Evolutionary conservation across 163 green algal species (phyloP), one percentile per base, ranked within the genome.

Genomic region (Smithsoniella earleae): DNA sequence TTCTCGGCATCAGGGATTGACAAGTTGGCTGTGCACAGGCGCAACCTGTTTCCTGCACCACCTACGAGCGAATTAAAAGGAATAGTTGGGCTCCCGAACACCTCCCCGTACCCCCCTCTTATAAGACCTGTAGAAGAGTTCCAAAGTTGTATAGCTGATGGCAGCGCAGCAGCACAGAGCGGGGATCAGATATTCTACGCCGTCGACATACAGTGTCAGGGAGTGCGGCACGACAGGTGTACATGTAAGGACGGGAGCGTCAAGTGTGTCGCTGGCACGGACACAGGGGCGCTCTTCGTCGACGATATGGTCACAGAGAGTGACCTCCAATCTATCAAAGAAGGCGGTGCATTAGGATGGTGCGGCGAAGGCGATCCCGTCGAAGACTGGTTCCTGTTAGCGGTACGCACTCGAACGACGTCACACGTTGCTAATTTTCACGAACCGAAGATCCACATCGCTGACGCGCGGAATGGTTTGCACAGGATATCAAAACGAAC

Each of bases 111-210:
- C n/a, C n/a, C n/a, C n/a, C n/a, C n/a, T n/a, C n/a, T n/a, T n/a
- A n/a, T 69, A 4, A 30, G 58, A 30, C 58, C 58, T 8, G 25
- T 69, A 5, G 58, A 69, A 13, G 28, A 33, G 18, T 69, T 69
- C 25, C 58, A 69, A 13, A 34, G 58, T 5, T 69, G 58, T 69
- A 31, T 25, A 20, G 44, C 58, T 38, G 3, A 30, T 25, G 58
- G 13, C 4, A 31, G 18, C 31, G n/a, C 58, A 65, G 52, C 58
- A 4, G n/a, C 58, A 33, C 5, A 69, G 6, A n/a, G n/a, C n/a
- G n/a, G n/a, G n/a, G n/a, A n/a, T n/a, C n/a, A n/a, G n/a, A 3
- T 69, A 6, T 69, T 69, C 58, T 69, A 28, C 34, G 58, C 58
- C 20, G 25, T 33, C 3, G 58, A 69, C 27, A 30, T 69, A 31